A percentile compares a stretch with the other conserved stretches of the same genome.
Evolutionary conservation across 345 rosid genomes (phyloP).

Genomic region (Adansonia digitata): DNA sequence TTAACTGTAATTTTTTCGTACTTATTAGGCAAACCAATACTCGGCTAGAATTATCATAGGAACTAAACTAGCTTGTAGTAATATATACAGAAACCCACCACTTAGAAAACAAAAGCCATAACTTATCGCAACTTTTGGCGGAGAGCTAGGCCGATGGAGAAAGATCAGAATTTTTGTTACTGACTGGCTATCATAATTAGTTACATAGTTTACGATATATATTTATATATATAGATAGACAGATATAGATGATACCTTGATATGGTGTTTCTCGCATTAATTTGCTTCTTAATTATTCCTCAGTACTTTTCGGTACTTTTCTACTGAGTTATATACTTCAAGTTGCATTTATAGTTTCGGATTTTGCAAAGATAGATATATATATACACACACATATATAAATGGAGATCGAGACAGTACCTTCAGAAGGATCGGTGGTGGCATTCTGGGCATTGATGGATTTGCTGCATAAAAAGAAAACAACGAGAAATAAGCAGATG

Average conservation of each 20-base stretch:
- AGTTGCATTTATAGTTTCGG: neutral
- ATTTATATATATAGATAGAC: no score
- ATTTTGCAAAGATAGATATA: neutral
- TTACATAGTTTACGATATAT: no score
- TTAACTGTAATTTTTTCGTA: no score
- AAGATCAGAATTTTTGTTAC: no score
- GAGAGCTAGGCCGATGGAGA: no score
- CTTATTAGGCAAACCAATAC: no score
- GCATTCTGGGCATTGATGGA: conserved; percentile 1
- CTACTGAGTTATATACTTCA: neutral
- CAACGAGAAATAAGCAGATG: neutral
- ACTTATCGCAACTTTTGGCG: no score
- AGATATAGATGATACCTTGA: neutral
- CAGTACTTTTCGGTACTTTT: neutral
- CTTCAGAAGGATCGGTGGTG: conserved; percentile 12
- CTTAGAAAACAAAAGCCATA: no score
- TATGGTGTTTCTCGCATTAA: neutral
- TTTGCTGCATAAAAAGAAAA: neutral
- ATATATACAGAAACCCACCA: no score
- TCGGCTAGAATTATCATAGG: no score
- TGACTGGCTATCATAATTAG: no score
- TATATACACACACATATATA: neutral
- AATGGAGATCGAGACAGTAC: neutral
- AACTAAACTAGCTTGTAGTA: no score
- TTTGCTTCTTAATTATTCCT: neutral